Percentiles rank a stretch among this genome's conserved stretches.
These are phyloP conservation scores for Escovopsis weberi DNA, from an alignment of 2,329 filamentous ascomycete species.

Conservation along the genomic window DNA sequence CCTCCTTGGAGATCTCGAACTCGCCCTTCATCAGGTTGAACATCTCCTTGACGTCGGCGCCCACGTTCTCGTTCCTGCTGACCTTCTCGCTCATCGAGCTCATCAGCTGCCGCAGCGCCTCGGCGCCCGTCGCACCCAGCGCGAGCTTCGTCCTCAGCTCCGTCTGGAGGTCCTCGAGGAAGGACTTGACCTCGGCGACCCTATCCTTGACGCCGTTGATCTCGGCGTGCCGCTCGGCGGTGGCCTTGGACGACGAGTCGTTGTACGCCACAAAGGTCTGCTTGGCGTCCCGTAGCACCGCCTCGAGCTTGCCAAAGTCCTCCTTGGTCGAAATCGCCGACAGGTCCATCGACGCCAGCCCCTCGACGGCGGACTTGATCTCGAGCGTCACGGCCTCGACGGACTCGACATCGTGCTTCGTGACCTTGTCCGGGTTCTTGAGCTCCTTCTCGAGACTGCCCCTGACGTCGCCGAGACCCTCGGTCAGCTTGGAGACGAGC, in stretches of 20 bases:
- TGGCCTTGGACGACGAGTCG: slow-evolving; percentile 60
- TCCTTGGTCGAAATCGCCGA: slow-evolving; percentile 60
- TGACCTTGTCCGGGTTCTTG: slow-evolving; percentile 49
- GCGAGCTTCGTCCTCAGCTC: slow-evolving; percentile 64
- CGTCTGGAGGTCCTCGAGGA: slow-evolving; percentile 65
- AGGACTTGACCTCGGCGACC: slow-evolving; percentile 62
- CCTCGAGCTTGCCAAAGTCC: slow-evolving; percentile 50
- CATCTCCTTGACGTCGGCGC: slow-evolving; percentile 55
- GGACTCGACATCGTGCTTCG: slow-evolving; percentile 69
- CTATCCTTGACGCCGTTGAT: slow-evolving; percentile 64
- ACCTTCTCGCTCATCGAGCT: slow-evolving; percentile 51
- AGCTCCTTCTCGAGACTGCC: slow-evolving; percentile 37
- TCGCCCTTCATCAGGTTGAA: slow-evolving; percentile 66
- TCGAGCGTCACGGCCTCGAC: slow-evolving; percentile 74
- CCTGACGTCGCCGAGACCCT: slow-evolving; percentile 61
- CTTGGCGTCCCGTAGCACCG: slow-evolving; percentile 56
- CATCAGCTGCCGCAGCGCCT: slow-evolving; percentile 56
- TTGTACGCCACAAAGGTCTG: slow-evolving; percentile 53
- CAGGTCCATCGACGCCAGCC: slow-evolving; percentile 56
- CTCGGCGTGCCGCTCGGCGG: slow-evolving; percentile 74
- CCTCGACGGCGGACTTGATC: slow-evolving; percentile 64
- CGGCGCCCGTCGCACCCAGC: slow-evolving; percentile 57
- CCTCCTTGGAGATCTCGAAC: slow-evolving; percentile 72
- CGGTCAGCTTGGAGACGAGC: slow-evolving; percentile 63
- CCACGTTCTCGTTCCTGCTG: slow-evolving; percentile 39